Evolutionary conservation across 2,329 filamentous ascomycete genomes (phyloP), one percentile per base, ranked within the genome.

Genomic region (Anthostomella pinea): DNA sequence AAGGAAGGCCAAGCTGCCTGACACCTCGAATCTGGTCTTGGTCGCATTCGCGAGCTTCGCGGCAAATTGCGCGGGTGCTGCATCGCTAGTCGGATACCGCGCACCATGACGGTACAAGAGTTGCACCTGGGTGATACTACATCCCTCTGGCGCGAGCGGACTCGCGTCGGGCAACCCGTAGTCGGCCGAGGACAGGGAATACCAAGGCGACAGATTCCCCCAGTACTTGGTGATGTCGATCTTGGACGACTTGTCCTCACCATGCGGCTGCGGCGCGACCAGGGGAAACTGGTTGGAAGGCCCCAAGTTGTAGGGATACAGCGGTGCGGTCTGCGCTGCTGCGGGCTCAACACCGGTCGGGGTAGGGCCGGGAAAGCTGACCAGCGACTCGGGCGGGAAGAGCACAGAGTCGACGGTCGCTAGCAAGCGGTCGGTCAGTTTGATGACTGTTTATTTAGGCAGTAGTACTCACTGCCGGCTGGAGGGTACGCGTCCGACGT

Each of bases 191-290:
- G 50, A 48, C n/a, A 60, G 23, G 1, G 58, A 60, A 34, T 58
- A 61, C 58, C 58, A 60, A 2, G 57, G 58, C 13, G 57, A 55
- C 33, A 61, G 35, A 20, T 61, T 61, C 22, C 57, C 58, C 57
- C 58, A 61, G 28, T 55, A 54, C 31, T 46, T 55, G 33, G 48
- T 56, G 27, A 60, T 52, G 44, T 60, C 54, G 23, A 60, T 57
- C 3, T 44, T 44, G 3, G 53, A 45, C 4, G 41, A 39, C 8
- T 20, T 27, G 10, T 41, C 42, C 8, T 56, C 43, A 15, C 54
- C 55, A 10, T 54, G 48, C 3, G 56, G 49, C 29, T 48, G 40
- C 4, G 55, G 46, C 2, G 50, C 49, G 5, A 56, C 41, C n/a
- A 60, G 49, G 6, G 58, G 58, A 38, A 61, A 61, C 17, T 57